These are phyloP conservation scores for Biscogniauxia sp. DNA, from an alignment of 2,329 filamentous ascomycete genomes.

Conservation along the genomic window DNA sequence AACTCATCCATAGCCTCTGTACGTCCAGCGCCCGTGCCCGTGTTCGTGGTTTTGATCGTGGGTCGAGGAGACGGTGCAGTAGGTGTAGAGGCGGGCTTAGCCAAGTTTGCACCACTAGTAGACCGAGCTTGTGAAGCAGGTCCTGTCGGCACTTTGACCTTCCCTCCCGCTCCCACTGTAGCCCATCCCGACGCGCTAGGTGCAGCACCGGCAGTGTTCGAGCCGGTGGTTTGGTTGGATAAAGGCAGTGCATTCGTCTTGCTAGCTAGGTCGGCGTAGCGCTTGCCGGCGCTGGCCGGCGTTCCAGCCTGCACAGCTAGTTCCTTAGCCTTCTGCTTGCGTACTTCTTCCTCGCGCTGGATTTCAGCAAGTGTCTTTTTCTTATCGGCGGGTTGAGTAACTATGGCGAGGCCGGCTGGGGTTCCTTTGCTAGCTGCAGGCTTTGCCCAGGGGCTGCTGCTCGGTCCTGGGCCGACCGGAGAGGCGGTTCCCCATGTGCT, in stretches of 20 bases:
- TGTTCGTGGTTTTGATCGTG: slow-evolving; percentile 46
- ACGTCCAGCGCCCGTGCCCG: slow-evolving; percentile 43
- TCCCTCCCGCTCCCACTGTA: slow-evolving; percentile 90
- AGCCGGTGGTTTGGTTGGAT: slow-evolving; percentile 39
- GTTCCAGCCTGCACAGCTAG: slow-evolving; percentile 46
- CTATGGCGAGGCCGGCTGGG: slow-evolving; percentile 30
- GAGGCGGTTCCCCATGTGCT: slow-evolving; percentile 87
- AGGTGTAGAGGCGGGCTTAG: slow-evolving; percentile 41
- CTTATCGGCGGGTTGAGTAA: slow-evolving; percentile 38
- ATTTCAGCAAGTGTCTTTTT: slow-evolving; percentile 97
- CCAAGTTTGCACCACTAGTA: slow-evolving; percentile 39
- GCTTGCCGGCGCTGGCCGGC: slow-evolving; percentile 64
- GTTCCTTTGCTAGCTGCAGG: slow-evolving; percentile 48
- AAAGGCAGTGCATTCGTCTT: slow-evolving; percentile 52
- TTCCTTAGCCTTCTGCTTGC: slow-evolving; percentile 72
- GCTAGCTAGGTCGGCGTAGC: slow-evolving; percentile 90
- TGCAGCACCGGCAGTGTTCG: slow-evolving; percentile 37
- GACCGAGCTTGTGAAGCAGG: slow-evolving; percentile 50
- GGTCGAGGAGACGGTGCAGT: slow-evolving; percentile 49
- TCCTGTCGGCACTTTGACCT: slow-evolving; percentile 72
- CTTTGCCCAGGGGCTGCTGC: slow-evolving; percentile 65
- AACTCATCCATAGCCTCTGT: slow-evolving; percentile 81
- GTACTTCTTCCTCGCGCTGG: slow-evolving; percentile 89
- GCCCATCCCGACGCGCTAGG: slow-evolving; percentile 68
- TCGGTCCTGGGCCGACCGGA: slow-evolving; percentile 57